Evolutionary conservation across 2,329 filamentous ascomycete species (phyloP).

Genomic region (Epichloe typhina): DNA sequence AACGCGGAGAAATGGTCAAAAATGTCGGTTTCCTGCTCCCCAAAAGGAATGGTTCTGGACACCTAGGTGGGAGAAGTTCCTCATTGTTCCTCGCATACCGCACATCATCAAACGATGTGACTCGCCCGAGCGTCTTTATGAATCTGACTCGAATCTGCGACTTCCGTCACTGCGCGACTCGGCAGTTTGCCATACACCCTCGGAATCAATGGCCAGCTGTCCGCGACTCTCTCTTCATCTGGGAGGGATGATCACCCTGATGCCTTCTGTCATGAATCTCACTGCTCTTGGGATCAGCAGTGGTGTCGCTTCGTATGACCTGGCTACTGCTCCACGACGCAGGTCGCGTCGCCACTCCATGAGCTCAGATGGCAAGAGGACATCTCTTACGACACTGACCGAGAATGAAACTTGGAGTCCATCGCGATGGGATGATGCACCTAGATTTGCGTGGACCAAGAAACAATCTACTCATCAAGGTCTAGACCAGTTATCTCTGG

Average conservation of each 20-base stretch:
- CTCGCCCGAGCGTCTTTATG: not conserved
- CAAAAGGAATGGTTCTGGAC: conserved; percentile 22
- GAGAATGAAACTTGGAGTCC: not conserved
- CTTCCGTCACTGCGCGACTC: conserved; percentile 6
- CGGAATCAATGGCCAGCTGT: conserved; percentile 5
- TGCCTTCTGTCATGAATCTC: conserved; percentile 14
- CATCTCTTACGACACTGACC: not conserved
- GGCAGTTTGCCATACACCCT: not conserved
- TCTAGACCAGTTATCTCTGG: not conserved
- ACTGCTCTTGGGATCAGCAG: conserved; percentile 1
- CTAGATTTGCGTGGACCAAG: not conserved
- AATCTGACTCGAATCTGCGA: not conserved
- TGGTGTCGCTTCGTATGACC: not conserved
- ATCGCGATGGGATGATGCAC: not conserved
- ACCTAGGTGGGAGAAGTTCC: conserved; percentile 20
- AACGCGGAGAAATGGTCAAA: conserved; percentile 14
- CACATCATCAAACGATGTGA: conserved; percentile 12
- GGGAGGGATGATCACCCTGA: conserved; percentile 11
- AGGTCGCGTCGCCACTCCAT: not conserved
- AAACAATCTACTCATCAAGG: not conserved
- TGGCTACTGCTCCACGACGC: not conserved
- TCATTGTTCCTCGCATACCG: conserved; percentile 23
- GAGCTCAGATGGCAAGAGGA: not conserved
- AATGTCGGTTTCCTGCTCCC: conserved; percentile 17
- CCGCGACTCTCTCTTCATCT: conserved; percentile 21